Evolutionary conservation across 805 yeast genomes (phyloP), one percentile per base, ranked within the genome.

Genomic region (Saccharomycopsis sp.): DNA sequence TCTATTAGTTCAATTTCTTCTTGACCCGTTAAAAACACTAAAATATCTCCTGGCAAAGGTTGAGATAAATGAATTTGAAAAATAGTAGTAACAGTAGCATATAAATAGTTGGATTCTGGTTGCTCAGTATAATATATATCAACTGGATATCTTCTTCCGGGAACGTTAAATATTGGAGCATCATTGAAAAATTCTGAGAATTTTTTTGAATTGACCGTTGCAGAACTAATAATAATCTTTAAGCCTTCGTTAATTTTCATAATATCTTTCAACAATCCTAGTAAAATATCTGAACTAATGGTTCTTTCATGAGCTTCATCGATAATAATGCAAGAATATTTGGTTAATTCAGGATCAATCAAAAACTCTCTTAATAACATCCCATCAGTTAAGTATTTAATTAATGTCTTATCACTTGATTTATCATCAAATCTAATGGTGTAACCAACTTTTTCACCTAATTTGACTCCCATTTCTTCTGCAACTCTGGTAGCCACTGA

Each of bases 291-390:
- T 8, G 44, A 40, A 20, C 44, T 40, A 1, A 44, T 64, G 0
- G 97, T 92, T 43, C 98, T 69, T 57, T 92, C 98, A 56, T 92
- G 98, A 0, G 98, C 98, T 59, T 89, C 98, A 60, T 89, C 98
- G 36, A 89, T 79, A 81, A 89, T 87, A 41, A 89, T 67, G 1
- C 83, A 94, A 1, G 92, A 74, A 54, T 88, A 89, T 2, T 60
- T 62, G 1, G 67, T 59, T 31, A 88, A 59, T 32, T 73, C 73
- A 0, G 94, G 84, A 55, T 88, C 96, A 1, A 70, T 64, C 26
- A 88, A 60, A 49, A 85, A 79, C 59, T 92, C 98, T 44, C 96
- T 62, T 26, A 88, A 64, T 17, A 92, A 66, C 86, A 87, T 84
- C 69, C 98, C 98, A 58, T 92, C 98, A 0, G 98, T 92, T 74